phyloP scores from a whole-genome alignment of 805 yeast genomes.

The Candida nonsorbophila region DNA sequence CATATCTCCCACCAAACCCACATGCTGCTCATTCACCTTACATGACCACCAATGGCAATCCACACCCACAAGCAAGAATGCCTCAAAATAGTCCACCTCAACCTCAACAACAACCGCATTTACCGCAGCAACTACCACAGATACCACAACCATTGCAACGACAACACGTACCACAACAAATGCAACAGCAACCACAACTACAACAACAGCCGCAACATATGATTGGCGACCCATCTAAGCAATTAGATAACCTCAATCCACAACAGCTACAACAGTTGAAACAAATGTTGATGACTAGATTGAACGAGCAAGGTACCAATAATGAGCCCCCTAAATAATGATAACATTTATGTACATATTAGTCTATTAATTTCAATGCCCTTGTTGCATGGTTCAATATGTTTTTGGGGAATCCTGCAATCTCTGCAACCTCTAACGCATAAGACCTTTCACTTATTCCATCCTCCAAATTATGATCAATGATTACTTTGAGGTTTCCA shows the following conservation, averaged over 20 bases:
- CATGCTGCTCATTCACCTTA: no score
- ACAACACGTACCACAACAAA: conserved; percentile 5
- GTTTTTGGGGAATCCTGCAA: conserved; percentile 70
- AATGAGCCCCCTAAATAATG: no score
- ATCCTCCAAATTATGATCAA: conserved; percentile 52
- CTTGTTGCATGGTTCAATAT: conserved; percentile 51
- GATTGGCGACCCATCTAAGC: not conserved
- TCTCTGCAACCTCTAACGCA: conserved; percentile 69
- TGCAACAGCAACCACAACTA: conserved; percentile 8
- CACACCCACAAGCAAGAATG: no score
- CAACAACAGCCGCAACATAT: conserved; percentile 2
- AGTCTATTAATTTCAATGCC: conserved; percentile 10
- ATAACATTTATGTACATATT: not conserved
- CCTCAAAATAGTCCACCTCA: conserved; percentile 13
- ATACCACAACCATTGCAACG: conserved; percentile 2
- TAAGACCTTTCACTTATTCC: conserved; percentile 76
- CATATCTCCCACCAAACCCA: no score
- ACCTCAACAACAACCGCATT: conserved; percentile 5
- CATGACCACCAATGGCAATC: no score
- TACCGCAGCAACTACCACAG: conserved; percentile 6
- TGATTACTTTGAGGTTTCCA: conserved; percentile 21
- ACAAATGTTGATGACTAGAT: conserved; percentile 17
- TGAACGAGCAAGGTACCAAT: conserved; percentile 8
- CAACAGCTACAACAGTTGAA: conserved; percentile 22
- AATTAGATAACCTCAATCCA: conserved; percentile 3